Percentiles rank a stretch among this genome's conserved stretches.
These are phyloP conservation scores for Podospora australis DNA, from an alignment of 495 filamentous ascomycete genomes.

Conservation along the genomic window DNA sequence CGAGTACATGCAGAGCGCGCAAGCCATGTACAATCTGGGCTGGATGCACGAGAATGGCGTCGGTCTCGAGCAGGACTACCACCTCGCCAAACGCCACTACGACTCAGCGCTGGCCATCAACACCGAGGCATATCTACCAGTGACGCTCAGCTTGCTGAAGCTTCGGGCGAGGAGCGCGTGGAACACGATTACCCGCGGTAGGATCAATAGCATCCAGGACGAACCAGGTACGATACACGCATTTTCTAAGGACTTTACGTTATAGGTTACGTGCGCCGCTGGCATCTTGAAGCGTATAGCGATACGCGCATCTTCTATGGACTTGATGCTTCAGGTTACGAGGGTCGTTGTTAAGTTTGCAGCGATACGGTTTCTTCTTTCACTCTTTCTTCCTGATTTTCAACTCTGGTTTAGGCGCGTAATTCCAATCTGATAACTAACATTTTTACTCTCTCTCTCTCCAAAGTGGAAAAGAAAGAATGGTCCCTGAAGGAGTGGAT, in stretches of 20 bases:
- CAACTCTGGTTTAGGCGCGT: too few relatives aligned
- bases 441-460: constrained; percentile 19
- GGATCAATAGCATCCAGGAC: constrained; percentile 82
- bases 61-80: constrained; percentile 90
- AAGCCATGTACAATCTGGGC: constrained; percentile 93
- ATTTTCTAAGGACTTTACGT: too few relatives aligned
- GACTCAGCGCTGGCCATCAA: constrained; percentile 89
- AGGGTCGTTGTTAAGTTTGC: too few relatives aligned
- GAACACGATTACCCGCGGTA: constrained; percentile 86
- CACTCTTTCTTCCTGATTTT: too few relatives aligned
- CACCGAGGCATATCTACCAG: constrained; percentile 88
- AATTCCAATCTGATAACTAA: constrained; percentile 9
- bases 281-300: too few relatives aligned
- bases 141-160: constrained; percentile 81
- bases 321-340: too few relatives aligned
- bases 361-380: too few relatives aligned
- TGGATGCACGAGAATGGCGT: constrained; percentile 99
- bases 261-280: too few relatives aligned
- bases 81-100: constrained; percentile 94
- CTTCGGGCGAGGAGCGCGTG: constrained; percentile 78
- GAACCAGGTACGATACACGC: constrained; percentile 61
- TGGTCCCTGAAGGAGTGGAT: constrained; percentile 81
- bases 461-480: constrained; percentile 52
- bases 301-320: background rate
- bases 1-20: constrained; percentile 82